Conservation (phyloP, 1,284 basidiomycete species). For the Earliella scabrosa region DNA sequence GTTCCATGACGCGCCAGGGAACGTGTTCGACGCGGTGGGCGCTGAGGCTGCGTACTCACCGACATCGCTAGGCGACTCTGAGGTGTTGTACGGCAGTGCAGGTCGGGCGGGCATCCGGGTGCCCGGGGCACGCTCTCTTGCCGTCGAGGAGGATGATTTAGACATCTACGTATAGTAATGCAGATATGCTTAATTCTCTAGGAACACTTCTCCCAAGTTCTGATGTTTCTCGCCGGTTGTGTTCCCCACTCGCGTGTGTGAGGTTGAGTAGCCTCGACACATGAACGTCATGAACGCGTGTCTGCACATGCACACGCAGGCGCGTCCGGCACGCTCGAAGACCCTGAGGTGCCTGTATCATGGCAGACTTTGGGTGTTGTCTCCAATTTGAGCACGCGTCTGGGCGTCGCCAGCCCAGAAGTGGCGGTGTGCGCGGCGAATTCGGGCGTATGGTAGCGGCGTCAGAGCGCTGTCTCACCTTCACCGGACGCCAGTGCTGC, state of each 20-base stretch:
- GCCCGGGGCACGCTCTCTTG: slow-evolving; percentile 30
- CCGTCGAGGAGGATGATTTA: slow-evolving; percentile 26
- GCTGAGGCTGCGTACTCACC: slow-evolving; percentile 52
- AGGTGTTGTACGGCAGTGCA: slow-evolving; percentile 71
- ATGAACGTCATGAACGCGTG: no score
- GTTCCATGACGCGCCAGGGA: slow-evolving; percentile 56
- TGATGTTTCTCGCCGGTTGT: no score
- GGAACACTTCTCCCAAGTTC: slow-evolving; percentile 8
- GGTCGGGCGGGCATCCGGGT: slow-evolving; percentile 43
- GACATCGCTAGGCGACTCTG: slow-evolving; percentile 59
- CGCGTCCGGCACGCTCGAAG: no score
- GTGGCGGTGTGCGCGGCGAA: slow-evolving; percentile 16
- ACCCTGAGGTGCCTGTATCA: no score
- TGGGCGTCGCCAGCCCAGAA: neutral
- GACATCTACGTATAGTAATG: slow-evolving; percentile 32
- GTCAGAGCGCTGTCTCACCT: slow-evolving; percentile 14
- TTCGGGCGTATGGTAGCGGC: slow-evolving; percentile 7
- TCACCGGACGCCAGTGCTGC: slow-evolving; percentile 16
- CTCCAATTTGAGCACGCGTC: no score
- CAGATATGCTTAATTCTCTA: slow-evolving; percentile 27
- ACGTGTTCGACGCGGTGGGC: slow-evolving; percentile 44
- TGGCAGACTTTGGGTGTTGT: neutral
- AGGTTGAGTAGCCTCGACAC: no score
- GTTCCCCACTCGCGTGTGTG: no score
- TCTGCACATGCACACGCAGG: no score